Base-by-base conservation (phyloP, 176 grass and related monocot genomes). In the Oryza brachyantha region DNA sequence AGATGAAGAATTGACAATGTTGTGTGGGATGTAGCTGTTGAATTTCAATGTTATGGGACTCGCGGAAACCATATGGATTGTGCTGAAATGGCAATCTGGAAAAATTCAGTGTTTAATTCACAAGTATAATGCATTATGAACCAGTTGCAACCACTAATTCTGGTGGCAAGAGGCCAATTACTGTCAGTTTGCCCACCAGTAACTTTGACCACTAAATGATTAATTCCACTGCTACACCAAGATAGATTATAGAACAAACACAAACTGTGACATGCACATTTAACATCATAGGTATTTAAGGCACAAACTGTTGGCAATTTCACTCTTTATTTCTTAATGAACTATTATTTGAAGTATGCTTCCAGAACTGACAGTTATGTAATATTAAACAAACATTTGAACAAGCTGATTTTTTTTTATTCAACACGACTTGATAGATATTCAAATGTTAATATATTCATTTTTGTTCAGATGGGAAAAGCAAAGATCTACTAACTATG, bases 401-500 rank as follows among this genome's bases (percentile, higher is more conserved):
- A 52, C 48, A 52, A 52, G 17, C 6, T 52, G 48, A 21, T 5
- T 21, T 52, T 21, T 52, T 52, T 21, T 27, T 19, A 28, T 16
- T 7, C 22, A 37, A n/a, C 11, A 43, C 11, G 68, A 42, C 35
- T 40, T 41, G 55, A 70, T 4, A 11, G 29, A 35, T 19, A 61
- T 73, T 83, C 25, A 10, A 79, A 16, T 66, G 21, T 46, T 22
- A 57, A 63, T 64, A 4, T 24, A 29, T 58, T 1, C 1, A 52
- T 21, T 52, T 52, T 87, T 26, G 0, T 86, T 71, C 83, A 98
- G 95, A 98, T 90, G 95, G 95, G 1, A 98, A 98, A 66, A 98
- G 95, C 78, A 94, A 98, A 88, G 95, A 94, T 91, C 77, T 94
- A 16, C 66, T 93, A 70, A 94, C 90, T 24, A 98, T 94, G 96